phyloP scores from a whole-genome alignment of 2,329 filamentous ascomycete genomes.

The Clonostachys chloroleuca region DNA sequence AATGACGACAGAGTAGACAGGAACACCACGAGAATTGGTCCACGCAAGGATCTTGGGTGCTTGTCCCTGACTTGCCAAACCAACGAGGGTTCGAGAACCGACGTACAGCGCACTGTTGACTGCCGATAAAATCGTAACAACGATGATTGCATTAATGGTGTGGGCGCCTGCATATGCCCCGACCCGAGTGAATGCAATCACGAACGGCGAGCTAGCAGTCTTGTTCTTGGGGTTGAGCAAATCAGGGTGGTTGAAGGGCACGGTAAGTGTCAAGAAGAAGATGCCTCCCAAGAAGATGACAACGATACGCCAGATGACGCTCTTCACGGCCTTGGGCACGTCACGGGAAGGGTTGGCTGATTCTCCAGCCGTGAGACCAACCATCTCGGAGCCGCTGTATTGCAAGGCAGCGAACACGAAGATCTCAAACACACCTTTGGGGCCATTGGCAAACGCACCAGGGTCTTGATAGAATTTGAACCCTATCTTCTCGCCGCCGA shows the following conservation, averaged over 20 bases:
- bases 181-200: conserved; percentile 67
- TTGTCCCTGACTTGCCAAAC: conserved; percentile 70
- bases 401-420: conserved; percentile 68
- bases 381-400: conserved; percentile 61
- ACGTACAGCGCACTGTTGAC: conserved; percentile 77
- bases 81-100: conserved; percentile 68
- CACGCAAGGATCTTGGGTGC: conserved; percentile 66
- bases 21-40: conserved; percentile 61
- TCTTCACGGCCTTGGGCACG: conserved; percentile 53
- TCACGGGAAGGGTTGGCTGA: conserved; percentile 52
- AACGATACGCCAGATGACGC: conserved; percentile 57
- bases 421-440: conserved; percentile 60
- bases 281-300: conserved; percentile 65
- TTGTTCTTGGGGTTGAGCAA: conserved; percentile 58
- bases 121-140: conserved; percentile 69
- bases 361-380: conserved; percentile 60
- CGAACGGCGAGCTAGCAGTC: conserved; percentile 68
- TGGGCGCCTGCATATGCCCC: conserved; percentile 69
- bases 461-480: conserved; percentile 70
- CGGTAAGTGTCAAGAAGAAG: conserved; percentile 72
- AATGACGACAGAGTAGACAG: conserved; percentile 57
- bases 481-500: conserved; percentile 58
- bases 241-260: conserved; percentile 61
- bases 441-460: conserved; percentile 66
- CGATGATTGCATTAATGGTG: conserved; percentile 73